Base-by-base conservation (phyloP, 1,284 basidiomycete genomes). In the Peniophora sp. region DNA sequence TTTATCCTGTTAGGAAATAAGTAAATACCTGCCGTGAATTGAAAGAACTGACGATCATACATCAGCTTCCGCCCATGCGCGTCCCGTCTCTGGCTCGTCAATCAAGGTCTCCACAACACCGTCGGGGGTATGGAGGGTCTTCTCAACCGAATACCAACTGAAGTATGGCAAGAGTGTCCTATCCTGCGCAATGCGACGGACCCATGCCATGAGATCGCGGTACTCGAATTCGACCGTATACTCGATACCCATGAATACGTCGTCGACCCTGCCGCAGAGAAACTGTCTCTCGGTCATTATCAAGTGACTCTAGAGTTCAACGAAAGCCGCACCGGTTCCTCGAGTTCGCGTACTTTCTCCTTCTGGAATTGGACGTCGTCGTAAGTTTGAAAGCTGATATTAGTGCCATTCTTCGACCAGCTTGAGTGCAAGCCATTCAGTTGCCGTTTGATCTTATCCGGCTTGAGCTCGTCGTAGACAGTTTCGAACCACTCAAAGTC, bases 401-500 rank as follows among this genome's bases (percentile, higher is more conserved):
- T 41, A 8, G 39, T 41, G 8, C 39, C 39, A n/a, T 41, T 41
- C 35, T n/a, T 41, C 8, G 39, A 41, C 39, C 39, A 41, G n/a
- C 8, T 17, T 15, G 23, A 57, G 57, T 60, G 14, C 36, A 43
- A 8, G 2, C 61, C 58, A 15, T 44, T 22, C 3, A 64, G 39
- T 14, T 59, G 54, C 24, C 50, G 56, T 32, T 62, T 51, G 14
- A 62, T 37, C 20, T 55, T 27, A 9, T 50, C n/a, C 17, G 57
- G 51, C 3, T 55, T 48, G 6, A 62, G 45, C 8, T 53, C 27
- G 24, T 51, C 53, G 11, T 62, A 50, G 10, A 54, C 58, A 10
- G 53, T 57, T 36, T 64, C 61, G 1, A 59, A 57, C 45, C 56
- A 62, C 48, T 63, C 60, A 51, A 65, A 65, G 47, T 64, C 60